These are phyloP conservation scores for Exophiala viscosa DNA, from an alignment of 2,329 filamentous ascomycete species.

Conservation along the genomic window DNA sequence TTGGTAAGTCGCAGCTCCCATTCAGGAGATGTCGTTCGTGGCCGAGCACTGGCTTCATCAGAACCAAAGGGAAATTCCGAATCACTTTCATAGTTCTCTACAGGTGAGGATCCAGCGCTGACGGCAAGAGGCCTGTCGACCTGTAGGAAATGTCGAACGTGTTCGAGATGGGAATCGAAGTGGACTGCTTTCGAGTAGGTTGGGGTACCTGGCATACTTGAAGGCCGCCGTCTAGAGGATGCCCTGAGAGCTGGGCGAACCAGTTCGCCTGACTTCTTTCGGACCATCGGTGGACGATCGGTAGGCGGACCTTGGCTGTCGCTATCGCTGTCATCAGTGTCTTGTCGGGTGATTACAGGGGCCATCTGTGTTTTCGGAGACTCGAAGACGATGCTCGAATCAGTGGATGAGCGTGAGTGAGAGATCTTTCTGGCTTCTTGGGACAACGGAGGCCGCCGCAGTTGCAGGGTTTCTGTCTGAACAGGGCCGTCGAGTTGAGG, in stretches of 20 bases:
- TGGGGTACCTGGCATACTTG: slow-evolving; percentile 95
- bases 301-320: slow-evolving; percentile 47
- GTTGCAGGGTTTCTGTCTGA: slow-evolving; percentile 41
- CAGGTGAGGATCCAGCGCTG: slow-evolving; percentile 87
- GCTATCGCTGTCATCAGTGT: slow-evolving; percentile 56
- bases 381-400: slow-evolving; percentile 50
- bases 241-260: slow-evolving; percentile 86
- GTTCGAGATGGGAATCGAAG: slow-evolving; percentile 93
- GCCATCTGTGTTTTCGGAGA: slow-evolving; percentile 42
- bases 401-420: slow-evolving; percentile 59
- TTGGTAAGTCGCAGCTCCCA: slow-evolving; percentile 86
- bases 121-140: slow-evolving; percentile 93
- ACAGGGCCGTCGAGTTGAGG: slow-evolving; percentile 18
- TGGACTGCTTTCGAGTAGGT: slow-evolving; percentile 97
- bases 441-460: slow-evolving; percentile 42
- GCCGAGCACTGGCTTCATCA: slow-evolving; percentile 43
- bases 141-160: slow-evolving; percentile 92
- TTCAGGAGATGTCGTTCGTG: slow-evolving; percentile 59
- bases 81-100: slow-evolving; percentile 82
- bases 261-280: slow-evolving; percentile 97
- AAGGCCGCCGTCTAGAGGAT: slow-evolving; percentile 72
- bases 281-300: slow-evolving; percentile 82
- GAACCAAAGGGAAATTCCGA: slow-evolving; percentile 79
- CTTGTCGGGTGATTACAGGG: slow-evolving; percentile 35
- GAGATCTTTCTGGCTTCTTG: slow-evolving; percentile 58